These are phyloP conservation scores for Pisolithus marmoratus DNA, from an alignment of 768 basidiomycete genomes.

Conservation along the genomic window DNA sequence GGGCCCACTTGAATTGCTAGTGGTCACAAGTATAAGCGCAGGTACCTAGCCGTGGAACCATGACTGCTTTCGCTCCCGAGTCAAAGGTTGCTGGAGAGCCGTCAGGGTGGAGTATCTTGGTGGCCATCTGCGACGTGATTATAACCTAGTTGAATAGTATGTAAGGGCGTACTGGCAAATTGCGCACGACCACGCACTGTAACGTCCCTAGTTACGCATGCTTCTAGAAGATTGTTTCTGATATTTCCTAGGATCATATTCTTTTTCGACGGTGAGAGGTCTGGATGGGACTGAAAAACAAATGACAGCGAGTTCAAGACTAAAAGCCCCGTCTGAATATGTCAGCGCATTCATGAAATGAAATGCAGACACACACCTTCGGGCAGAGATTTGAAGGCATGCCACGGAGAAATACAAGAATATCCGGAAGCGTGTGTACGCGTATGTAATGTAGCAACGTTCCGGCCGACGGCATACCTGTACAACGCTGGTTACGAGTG, in stretches of 20 bases:
- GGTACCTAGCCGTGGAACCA: conserved; percentile 63
- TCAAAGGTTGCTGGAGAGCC: conserved; percentile 64
- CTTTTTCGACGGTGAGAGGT: conserved; percentile 34
- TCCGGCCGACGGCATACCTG: conserved; percentile 40
- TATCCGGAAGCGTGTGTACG: conserved; percentile 44
- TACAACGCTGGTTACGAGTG: conserved; percentile 2
- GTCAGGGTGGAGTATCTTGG: conserved; percentile 58
- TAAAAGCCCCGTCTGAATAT: conserved; percentile 48
- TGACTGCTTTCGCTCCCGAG: conserved; percentile 53
- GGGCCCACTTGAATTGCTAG: conserved; percentile 4
- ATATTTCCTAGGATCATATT: conserved; percentile 44
- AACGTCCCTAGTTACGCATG: conserved; percentile 41
- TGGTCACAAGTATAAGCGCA: conserved; percentile 5
- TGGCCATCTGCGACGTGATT: conserved; percentile 63
- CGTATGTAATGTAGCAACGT: conserved; percentile 20
- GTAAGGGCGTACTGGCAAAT: background rate
- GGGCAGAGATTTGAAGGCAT: conserved; percentile 44
- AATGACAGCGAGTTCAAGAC: conserved; percentile 65
- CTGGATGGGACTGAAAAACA: conserved; percentile 50
- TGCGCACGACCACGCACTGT: conserved; percentile 35
- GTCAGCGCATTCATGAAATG: conserved; percentile 7
- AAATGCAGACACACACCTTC: conserved; percentile 33
- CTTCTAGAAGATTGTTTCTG: conserved; percentile 46
- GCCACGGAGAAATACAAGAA: conserved; percentile 55
- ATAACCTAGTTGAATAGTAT: conserved; percentile 36